These are phyloP conservation scores for Globisporangium rhizosaccharum DNA, from an alignment of 352 stramenopile genomes.

Conservation along the genomic window DNA sequence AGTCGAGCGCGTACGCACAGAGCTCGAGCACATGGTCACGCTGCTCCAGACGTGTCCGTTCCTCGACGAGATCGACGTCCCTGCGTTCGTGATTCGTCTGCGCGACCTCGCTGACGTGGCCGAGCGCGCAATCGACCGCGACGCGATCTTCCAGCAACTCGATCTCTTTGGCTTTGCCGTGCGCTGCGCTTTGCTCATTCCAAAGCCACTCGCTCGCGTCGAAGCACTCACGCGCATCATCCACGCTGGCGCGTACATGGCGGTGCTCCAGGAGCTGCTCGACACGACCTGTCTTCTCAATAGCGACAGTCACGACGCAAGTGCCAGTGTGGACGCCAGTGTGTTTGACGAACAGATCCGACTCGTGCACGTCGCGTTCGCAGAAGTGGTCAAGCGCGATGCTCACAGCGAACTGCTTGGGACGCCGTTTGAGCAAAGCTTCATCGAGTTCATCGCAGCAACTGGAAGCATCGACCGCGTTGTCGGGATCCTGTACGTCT, in stretches of 20 bases:
- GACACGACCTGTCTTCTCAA: conserved; percentile 28
- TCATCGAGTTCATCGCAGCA: conserved; percentile 44
- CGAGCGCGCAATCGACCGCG: conserved; percentile 12
- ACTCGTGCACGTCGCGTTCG: conserved; percentile 36
- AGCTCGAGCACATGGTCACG: conserved; percentile 27
- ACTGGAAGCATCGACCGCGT: conserved; percentile 19
- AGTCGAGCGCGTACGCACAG: conserved; percentile 13
- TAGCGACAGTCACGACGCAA: background rate
- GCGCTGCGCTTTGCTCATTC: conserved; percentile 42
- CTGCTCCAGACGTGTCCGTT: conserved; percentile 55
- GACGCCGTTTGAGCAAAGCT: conserved; percentile 36
- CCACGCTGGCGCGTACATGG: conserved; percentile 31
- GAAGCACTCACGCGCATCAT: conserved; percentile 39
- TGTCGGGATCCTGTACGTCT: conserved; percentile 17
- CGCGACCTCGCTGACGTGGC: conserved; percentile 28
- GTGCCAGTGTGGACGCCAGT: conserved; percentile 2
- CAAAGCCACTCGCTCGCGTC: conserved; percentile 27
- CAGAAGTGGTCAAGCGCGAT: conserved; percentile 24
- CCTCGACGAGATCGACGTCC: conserved; percentile 49
- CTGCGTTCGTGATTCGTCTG: conserved; percentile 41
- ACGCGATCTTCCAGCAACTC: conserved; percentile 13
- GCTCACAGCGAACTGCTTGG: conserved; percentile 20
- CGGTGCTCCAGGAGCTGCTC: conserved; percentile 33
- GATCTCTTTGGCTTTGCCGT: conserved; percentile 40
- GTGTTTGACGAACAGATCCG: conserved; percentile 29